Base-by-base conservation (phyloP, 495 filamentous ascomycete genomes). In the Platismatia glauca region DNA sequence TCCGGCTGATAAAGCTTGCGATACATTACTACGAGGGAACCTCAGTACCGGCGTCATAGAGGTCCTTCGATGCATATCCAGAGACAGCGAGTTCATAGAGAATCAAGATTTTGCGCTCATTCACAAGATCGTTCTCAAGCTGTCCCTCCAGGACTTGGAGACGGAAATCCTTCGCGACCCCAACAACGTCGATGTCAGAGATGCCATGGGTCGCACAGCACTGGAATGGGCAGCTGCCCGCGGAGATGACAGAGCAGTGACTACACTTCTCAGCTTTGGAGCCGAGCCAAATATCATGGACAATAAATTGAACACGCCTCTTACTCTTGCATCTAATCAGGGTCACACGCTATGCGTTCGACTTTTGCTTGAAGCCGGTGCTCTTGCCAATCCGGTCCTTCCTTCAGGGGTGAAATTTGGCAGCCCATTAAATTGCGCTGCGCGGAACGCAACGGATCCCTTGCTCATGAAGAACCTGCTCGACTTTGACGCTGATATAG, bases 201-300 rank as follows among this genome's bases (percentile, higher is more conserved):
- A 79, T 67, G 61, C 67, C n/a, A 56, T 34, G 27, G 72, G 74
- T 18, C 64, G 65, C 34, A 74, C 75, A 18, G 72, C 77, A 39
- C 58, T 78, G 18, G 69, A 57, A 61, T 73, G 67, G 70, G 76
- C 76, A 60, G 69, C 73, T 20, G 35, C 44, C 31, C 35, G 67
- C 41, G 71, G 71, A 33, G 64, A 74, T 58, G 62, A 61, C 4
- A 61, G 43, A 37, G 41, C 66, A 24, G 60, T 72, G 0, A 62
- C 52, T 1, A 64, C 55, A 37, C 62, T 75, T 7, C 55, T 73
- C 4, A 60, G 34, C 50, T 55, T 70, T 27, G 67, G 67, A 12
- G 71, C 73, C 3, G 62, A 75, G 55, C 67, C 64, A 7, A 74
- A 76, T 55, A 61, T 58, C 12, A 29, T 72, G 59, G 72, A 76